These are phyloP conservation scores for Penicillium italicum DNA, from an alignment of 2,329 filamentous ascomycete species.

Conservation along the genomic window DNA sequence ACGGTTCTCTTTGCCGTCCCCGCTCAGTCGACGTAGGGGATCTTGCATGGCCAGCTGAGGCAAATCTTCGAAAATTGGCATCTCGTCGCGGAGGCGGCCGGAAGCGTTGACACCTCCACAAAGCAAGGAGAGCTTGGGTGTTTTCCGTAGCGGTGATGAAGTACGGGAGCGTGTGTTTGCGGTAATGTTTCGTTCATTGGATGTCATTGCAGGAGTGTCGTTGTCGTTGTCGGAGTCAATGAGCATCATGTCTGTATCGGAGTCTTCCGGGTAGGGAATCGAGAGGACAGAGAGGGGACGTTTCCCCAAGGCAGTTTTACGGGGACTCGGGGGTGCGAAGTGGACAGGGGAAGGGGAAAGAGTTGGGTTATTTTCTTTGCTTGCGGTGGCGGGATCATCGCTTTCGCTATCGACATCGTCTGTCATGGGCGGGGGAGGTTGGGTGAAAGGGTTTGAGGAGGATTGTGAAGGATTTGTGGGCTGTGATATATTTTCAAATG, in stretches of 20 bases:
- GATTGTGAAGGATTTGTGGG: neutral
- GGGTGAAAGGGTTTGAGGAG: neutral
- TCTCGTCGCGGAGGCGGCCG: slow-evolving; percentile 25
- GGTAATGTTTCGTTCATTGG: slow-evolving; percentile 43
- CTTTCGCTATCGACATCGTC: slow-evolving; percentile 19
- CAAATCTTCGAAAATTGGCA: slow-evolving; percentile 34
- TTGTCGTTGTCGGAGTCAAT: slow-evolving; percentile 28
- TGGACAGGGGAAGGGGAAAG: slow-evolving; percentile 39
- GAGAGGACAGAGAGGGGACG: slow-evolving; percentile 44
- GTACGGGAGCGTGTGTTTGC: slow-evolving; percentile 30
- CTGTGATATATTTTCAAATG: neutral
- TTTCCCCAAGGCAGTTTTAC: slow-evolving; percentile 40
- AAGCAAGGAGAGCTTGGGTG: slow-evolving; percentile 32
- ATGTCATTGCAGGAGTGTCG: slow-evolving; percentile 27
- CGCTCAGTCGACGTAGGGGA: slow-evolving; percentile 14
- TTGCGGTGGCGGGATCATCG: slow-evolving; percentile 30
- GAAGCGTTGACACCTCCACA: slow-evolving; percentile 25
- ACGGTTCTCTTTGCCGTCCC: slow-evolving; percentile 23
- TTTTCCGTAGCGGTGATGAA: slow-evolving; percentile 33
- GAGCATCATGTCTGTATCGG: slow-evolving; percentile 30
- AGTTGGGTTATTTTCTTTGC: slow-evolving; percentile 51
- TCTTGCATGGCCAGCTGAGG: slow-evolving; percentile 18
- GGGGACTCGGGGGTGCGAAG: slow-evolving; percentile 34
- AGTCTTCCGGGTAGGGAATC: slow-evolving; percentile 30
- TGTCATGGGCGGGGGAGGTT: slow-evolving; percentile 1